Base-by-base conservation (phyloP, 2,329 filamentous ascomycete genomes). In the Diaporthe capsici region DNA sequence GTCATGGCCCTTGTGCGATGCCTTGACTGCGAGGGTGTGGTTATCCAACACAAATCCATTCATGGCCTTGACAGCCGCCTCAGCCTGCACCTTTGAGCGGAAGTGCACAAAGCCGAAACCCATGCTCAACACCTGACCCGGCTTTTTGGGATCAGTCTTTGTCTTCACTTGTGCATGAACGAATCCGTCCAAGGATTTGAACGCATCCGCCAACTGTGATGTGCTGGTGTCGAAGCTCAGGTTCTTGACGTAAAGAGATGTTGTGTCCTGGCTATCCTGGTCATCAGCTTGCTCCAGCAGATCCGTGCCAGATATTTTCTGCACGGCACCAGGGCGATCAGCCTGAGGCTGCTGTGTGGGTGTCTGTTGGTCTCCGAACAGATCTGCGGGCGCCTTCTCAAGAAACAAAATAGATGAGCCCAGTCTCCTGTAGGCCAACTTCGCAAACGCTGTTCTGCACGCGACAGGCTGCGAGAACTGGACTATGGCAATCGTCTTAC, bases 21-120 rank as follows among this genome's bases (percentile, higher is more conserved):
- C 92, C 84, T 95, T 95, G 77, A 98, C 94, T 75, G 94, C 89
- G 71, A 99, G 89, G 79, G 94, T 93, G 85, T 99, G 95, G 28
- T 92, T 94, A 78, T 98, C 95, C n/a, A 99, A 90, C 53, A 92
- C 92, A 83, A 94, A 92, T 15, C 95, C 95, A 83, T 98, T 92
- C 95, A 98, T 97, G n/a, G 92, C 91, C 79, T 91, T 90, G 75
- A 95, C 87, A 34, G 96, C 97, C 61, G 94, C 93, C 79, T 94
- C 91, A 0, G 97, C 96, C 80, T 96, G 91, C 55, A 89, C 90
- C 81, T 94, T 94, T 79, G 90, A 93, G 76, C 90, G 90, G 85
- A 98, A 99, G 81, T 98, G 95, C 76, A 95, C 91, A 84, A 99
- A 99, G 60, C 96, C 97, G 83, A 98, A 99, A 51, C 97, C 97